phyloP scores from a whole-genome alignment of 2,329 filamentous ascomycete genomes.

The Fusarium sp. region DNA sequence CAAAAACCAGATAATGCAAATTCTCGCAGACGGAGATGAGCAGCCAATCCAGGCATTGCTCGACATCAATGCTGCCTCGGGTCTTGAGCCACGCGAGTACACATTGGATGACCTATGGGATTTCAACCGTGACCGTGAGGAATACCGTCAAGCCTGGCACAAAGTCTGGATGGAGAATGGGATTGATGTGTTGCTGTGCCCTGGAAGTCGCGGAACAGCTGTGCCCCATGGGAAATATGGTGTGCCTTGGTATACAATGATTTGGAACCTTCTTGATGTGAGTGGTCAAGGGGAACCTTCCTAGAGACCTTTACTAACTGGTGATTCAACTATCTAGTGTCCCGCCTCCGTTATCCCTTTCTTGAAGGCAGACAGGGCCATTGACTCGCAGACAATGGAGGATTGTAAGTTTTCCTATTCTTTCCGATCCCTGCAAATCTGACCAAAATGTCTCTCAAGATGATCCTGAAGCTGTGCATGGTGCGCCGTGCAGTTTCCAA shows the following conservation, averaged over 20 bases:
- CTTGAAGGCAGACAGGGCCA: background rate
- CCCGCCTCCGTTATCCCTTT: background rate
- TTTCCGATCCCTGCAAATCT: accelerated
- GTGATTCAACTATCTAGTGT: background rate
- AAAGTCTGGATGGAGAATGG: background rate
- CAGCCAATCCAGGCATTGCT: background rate
- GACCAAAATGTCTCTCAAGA: background rate
- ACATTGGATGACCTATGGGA: background rate
- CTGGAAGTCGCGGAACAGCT: background rate
- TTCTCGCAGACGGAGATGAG: background rate
- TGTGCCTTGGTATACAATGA: background rate
- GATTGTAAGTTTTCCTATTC: background rate
- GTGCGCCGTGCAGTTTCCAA: background rate
- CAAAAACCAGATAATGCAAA: background rate
- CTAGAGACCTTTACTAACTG: background rate
- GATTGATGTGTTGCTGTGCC: background rate
- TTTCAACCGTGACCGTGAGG: background rate
- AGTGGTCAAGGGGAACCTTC: accelerated
- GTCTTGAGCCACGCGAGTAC: background rate
- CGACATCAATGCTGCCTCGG: background rate
- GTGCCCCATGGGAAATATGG: background rate
- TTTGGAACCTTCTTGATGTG: background rate
- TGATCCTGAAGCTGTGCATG: background rate
- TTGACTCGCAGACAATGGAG: background rate
- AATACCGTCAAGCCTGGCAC: background rate